Base-by-base conservation (phyloP, 306 rosid species). In the Gleditsia sinensis region DNA sequence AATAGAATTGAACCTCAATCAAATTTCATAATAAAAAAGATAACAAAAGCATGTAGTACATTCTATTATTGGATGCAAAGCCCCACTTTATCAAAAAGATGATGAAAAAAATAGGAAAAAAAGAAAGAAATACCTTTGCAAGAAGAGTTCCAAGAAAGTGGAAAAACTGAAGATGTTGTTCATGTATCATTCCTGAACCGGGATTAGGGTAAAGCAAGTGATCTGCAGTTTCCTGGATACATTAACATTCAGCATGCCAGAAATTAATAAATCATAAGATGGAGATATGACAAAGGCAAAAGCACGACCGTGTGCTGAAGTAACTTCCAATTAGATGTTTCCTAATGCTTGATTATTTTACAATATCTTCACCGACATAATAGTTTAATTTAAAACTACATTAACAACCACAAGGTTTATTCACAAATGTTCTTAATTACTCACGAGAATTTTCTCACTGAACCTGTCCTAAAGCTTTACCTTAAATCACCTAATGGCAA, bases 131-230 rank as follows among this genome's bases (percentile, higher is more conserved):
- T 81, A 94, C 99, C 99, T 94, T 94, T 57, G 96, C 97, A 34
- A 94, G 94, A 83, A 94, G 99, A 64, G 83, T 83, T 67, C 99
- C 99, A 61, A 94, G 97, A 81, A 94, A 94, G 77, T 90, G 96
- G 77, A 92, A 94, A 87, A 92, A 94, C 67, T 92, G 99, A 75
- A 92, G 97, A 87, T 94, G 99, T 33, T 94, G 99, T 70, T 94
- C 99, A 64, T 94, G 99, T 75, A 86, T 92, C 97, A 94, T 88
- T 78, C 99, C 99, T 14, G 99, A 94, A 66, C 99, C 99, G 80
- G 99, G 99, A 81, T 92, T 94, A 63, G 99, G 99, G 78, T 90
- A 94, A 50, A 92, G 97, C 82, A 94, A 82, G 88, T 88, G 97
- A 88, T 94, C 95, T 6, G 89, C 78, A 30, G 99, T 92, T 83